Conservation (phyloP, 192 early-diverging fungal genomes). For the Coemansia sp. region DNA sequence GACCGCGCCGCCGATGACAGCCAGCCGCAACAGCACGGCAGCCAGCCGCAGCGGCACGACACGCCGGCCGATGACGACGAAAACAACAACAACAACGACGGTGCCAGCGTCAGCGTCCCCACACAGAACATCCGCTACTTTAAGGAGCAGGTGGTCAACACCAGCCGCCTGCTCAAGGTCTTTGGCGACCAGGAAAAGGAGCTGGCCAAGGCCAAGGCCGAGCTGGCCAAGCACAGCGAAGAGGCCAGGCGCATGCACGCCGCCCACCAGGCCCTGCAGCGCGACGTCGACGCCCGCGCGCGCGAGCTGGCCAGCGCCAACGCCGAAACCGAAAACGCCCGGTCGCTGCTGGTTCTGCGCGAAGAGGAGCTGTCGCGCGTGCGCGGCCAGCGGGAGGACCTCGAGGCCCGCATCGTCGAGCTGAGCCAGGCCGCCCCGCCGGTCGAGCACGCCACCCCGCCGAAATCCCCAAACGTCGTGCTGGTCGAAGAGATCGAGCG, state of each 20-base stretch:
- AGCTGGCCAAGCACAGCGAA: constrained; percentile 30
- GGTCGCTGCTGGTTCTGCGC: constrained; percentile 28
- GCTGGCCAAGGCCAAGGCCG: constrained; percentile 34
- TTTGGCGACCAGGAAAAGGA: constrained; percentile 51
- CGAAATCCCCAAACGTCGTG: constrained; percentile 27
- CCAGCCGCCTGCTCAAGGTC: constrained; percentile 44
- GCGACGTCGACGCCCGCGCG: constrained; percentile 28
- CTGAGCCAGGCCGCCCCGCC: constrained; percentile 15
- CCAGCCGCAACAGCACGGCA: background rate
- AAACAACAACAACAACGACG: background rate
- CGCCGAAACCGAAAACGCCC: constrained; percentile 37
- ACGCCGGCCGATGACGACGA: background rate
- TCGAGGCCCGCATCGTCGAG: constrained; percentile 38
- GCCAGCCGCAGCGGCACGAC: background rate
- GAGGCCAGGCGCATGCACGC: constrained; percentile 24
- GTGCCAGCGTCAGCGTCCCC: constrained; percentile 33
- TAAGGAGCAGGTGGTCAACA: constrained; percentile 49
- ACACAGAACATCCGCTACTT: constrained; percentile 44
- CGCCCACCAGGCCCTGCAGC: constrained; percentile 26
- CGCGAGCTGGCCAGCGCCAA: constrained; percentile 36
- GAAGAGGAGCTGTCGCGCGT: constrained; percentile 47
- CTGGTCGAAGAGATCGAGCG: constrained; percentile 43
- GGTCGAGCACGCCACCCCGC: constrained; percentile 18
- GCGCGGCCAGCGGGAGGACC: constrained; percentile 46
- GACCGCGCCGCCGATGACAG: background rate